A percentile compares a stretch with the other conserved stretches of the same genome.
phyloP scores from a whole-genome alignment of 176 grass and related monocot genomes.

The Zea luxurians region DNA sequence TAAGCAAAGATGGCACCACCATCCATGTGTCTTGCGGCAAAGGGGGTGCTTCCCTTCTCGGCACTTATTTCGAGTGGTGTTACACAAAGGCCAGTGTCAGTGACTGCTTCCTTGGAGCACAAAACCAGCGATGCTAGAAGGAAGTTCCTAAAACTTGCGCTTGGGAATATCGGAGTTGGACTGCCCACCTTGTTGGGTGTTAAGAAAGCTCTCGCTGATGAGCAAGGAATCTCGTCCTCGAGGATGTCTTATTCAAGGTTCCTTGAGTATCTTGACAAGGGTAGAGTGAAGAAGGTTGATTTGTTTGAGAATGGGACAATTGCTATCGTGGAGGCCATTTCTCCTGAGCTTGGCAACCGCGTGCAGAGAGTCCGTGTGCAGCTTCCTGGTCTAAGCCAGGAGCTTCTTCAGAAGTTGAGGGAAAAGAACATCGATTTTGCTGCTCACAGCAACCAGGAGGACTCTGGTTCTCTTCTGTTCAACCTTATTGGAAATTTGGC shows the following conservation, averaged over 20 bases:
- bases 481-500: conserved; percentile 95
- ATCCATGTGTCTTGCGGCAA: conserved; percentile 59
- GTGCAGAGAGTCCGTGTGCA: conserved; percentile 95
- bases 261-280: conserved; percentile 96
- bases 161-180: conserved; percentile 68
- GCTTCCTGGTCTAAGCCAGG: conserved; percentile 84
- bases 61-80: conserved; percentile 48
- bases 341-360: conserved; percentile 89
- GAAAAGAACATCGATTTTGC: conserved; percentile 98
- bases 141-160: conserved; percentile 79
- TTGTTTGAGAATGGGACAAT: conserved; percentile 93
- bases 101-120: conserved; percentile 65
- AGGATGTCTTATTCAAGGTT: conserved; percentile 99
- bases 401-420: conserved; percentile 95
- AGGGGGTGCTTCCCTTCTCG: conserved; percentile 43
- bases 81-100: conserved; percentile 48
- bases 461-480: conserved; percentile 82
- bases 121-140: conserved; percentile 62
- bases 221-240: conserved; percentile 87
- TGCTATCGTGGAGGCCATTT: conserved; percentile 89
- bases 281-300: conserved; percentile 90
- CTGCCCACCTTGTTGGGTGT: conserved; percentile 61
- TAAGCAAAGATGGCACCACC: conserved; percentile 64
- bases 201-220: conserved; percentile 75
- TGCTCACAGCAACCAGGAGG: conserved; percentile 89